These are phyloP conservation scores for Kodamaea kaohsiungensis DNA, from an alignment of 805 yeast genomes.

Conservation along the genomic window DNA sequence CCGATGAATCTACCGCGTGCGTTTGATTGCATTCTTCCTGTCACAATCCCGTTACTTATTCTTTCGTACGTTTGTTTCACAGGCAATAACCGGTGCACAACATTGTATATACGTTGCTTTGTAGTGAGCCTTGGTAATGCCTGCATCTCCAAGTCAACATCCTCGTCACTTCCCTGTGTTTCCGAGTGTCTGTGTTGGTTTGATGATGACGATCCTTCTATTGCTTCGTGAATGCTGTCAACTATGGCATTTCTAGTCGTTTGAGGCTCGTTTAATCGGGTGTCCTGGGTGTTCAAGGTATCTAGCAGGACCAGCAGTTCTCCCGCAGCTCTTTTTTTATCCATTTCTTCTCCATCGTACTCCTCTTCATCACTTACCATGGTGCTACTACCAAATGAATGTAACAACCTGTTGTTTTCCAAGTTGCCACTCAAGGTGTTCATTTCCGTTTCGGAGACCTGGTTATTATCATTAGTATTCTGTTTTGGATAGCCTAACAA, in stretches of 20 bases:
- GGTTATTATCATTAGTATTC: not conserved
- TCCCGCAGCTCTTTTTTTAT: not conserved
- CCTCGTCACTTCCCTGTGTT: not conserved
- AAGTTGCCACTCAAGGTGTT: not conserved
- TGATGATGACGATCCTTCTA: conserved; percentile 21
- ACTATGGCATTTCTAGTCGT: conserved; percentile 9
- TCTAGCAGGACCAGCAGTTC: conserved; percentile 5
- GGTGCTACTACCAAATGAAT: conserved; percentile 7
- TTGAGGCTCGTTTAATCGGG: conserved; percentile 1
- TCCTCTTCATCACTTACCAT: conserved; percentile 2
- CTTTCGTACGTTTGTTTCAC: conserved; percentile 44
- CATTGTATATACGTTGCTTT: conserved; percentile 32
- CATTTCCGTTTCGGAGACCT: not conserved
- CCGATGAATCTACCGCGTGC: conserved; percentile 47
- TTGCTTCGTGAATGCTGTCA: conserved; percentile 20
- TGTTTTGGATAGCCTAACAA: not conserved
- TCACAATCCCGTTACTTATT: conserved; percentile 40
- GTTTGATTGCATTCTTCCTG: conserved; percentile 45
- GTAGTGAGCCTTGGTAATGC: conserved; percentile 24
- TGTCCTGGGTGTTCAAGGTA: not conserved
- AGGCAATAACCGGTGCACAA: conserved; percentile 36
- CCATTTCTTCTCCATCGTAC: conserved; percentile 1
- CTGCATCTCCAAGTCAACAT: conserved; percentile 33
- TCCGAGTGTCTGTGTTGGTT: not conserved
- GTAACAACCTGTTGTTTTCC: conserved; percentile 10